phyloP scores from a whole-genome alignment of 163 green algal species.

The Trebouxiophyceae sp. region DNA sequence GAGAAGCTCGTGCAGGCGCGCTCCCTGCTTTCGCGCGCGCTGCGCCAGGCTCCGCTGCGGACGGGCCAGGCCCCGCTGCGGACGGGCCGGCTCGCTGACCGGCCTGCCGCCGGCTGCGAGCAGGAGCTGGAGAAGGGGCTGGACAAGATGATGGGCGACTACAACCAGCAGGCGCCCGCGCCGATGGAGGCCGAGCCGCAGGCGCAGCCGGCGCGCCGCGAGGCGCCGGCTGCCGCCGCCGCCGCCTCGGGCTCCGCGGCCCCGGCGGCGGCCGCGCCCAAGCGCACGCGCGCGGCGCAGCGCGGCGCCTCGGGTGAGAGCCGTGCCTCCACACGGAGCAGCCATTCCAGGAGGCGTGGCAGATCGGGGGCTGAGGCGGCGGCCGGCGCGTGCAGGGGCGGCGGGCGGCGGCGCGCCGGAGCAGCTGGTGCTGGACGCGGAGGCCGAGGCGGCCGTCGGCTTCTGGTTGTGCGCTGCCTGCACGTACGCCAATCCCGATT shows the following conservation, averaged over 20 bases:
- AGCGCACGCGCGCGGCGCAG: background rate
- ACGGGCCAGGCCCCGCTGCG: background rate
- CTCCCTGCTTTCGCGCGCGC: background rate
- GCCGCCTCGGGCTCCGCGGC: background rate
- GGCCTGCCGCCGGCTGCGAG: background rate
- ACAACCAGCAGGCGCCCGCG: constrained; percentile 11
- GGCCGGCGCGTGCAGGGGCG: background rate
- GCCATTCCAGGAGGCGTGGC: background rate
- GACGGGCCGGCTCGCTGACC: background rate
- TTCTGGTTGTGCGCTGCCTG: constrained; percentile 54
- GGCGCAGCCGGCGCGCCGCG: background rate
- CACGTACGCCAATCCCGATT: constrained; percentile 48
- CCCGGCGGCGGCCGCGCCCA: background rate
- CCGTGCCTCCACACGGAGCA: background rate
- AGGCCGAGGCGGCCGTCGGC: constrained; percentile 27
- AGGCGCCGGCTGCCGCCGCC: background rate
- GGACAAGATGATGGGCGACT: constrained; percentile 48
- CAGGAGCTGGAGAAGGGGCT: constrained; percentile 80
- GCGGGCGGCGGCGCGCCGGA: background rate
- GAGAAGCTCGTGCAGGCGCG: constrained; percentile 70
- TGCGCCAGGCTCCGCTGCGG: background rate
- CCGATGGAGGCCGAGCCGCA: background rate
- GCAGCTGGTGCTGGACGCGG: background rate
- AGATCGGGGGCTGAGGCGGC: background rate
- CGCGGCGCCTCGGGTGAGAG: background rate